These are phyloP conservation scores for Fusarium veterinarium DNA, from an alignment of 2,329 filamentous ascomycete species.

Conservation along the genomic window DNA sequence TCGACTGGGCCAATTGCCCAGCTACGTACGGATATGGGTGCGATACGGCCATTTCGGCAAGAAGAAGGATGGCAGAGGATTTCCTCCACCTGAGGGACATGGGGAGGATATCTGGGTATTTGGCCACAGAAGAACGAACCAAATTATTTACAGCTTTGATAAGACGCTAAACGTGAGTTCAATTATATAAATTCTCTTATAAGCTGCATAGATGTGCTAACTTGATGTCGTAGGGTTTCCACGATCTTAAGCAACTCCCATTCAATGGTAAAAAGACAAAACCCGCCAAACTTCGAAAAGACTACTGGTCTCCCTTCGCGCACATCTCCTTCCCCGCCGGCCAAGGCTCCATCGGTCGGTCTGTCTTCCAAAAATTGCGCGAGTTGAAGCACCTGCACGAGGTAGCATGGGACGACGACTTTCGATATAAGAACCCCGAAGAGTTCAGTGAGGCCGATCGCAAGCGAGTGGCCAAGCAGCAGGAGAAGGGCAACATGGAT, in stretches of 20 bases:
- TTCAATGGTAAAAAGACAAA: constrained; percentile 76
- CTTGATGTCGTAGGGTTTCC: constrained; percentile 48
- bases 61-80: constrained; percentile 41
- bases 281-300: constrained; percentile 71
- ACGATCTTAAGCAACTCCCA: constrained; percentile 67
- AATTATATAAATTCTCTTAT: not conserved
- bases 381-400: constrained; percentile 73
- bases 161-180: constrained; percentile 59
- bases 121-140: constrained; percentile 60
- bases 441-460: constrained; percentile 51
- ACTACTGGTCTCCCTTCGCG: constrained; percentile 73
- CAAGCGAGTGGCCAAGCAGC: constrained; percentile 48
- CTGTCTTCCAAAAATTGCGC: constrained; percentile 71
- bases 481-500: constrained; percentile 45
- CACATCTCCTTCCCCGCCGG: constrained; percentile 67
- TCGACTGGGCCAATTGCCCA: constrained; percentile 57
- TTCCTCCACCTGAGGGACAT: constrained; percentile 53
- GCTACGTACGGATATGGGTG: constrained; percentile 55
- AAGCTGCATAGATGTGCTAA: not conserved
- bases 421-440: constrained; percentile 55
- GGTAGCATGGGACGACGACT: constrained; percentile 66
- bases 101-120: constrained; percentile 70
- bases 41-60: constrained; percentile 51
- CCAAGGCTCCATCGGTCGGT: constrained; percentile 65
- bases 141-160: constrained; percentile 65